phyloP scores from a whole-genome alignment of 1,284 basidiomycete species.

The Cystobasidium slooffiae region DNA sequence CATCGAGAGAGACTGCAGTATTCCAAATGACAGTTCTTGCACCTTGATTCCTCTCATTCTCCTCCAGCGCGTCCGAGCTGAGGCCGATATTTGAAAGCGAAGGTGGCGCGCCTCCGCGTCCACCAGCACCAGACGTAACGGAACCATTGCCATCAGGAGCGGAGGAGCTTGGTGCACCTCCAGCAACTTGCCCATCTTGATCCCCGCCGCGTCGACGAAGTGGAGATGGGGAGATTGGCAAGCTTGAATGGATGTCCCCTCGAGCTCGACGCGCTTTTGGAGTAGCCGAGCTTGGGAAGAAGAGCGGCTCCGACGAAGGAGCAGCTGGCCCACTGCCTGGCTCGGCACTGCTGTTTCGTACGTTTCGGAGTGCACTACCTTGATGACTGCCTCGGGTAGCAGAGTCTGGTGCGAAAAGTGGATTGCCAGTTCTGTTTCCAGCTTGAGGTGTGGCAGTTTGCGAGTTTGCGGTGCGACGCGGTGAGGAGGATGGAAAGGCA shows the following conservation, averaged over 20 bases:
- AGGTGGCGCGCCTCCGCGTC: constrained; percentile 61
- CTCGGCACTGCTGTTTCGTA: constrained; percentile 16
- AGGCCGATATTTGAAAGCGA: constrained; percentile 68
- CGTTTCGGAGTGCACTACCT: constrained; percentile 18
- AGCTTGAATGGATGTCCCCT: constrained; percentile 81
- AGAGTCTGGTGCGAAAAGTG: constrained; percentile 44
- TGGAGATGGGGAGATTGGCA: constrained; percentile 59
- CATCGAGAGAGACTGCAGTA: constrained; percentile 72
- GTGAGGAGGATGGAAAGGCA: constrained; percentile 38
- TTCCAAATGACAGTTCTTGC: constrained; percentile 43
- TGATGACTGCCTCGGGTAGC: constrained; percentile 45
- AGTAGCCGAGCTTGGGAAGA: constrained; percentile 58
- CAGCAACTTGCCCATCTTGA: constrained; percentile 62
- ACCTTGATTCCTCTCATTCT: constrained; percentile 35
- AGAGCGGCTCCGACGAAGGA: constrained; percentile 55
- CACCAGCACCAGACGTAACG: constrained; percentile 39
- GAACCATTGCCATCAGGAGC: constrained; percentile 31
- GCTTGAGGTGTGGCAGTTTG: constrained; percentile 41
- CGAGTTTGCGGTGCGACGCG: constrained; percentile 27
- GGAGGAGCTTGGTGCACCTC: constrained; percentile 57
- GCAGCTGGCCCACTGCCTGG: constrained; percentile 7
- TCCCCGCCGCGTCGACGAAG: constrained; percentile 57
- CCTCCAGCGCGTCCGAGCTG: constrained; percentile 46
- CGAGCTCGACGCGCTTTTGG: constrained; percentile 53
- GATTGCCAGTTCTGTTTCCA: constrained; percentile 31